phyloP scores from a whole-genome alignment of 805 yeast genomes.

The Starmerella lactis-condensi region DNA sequence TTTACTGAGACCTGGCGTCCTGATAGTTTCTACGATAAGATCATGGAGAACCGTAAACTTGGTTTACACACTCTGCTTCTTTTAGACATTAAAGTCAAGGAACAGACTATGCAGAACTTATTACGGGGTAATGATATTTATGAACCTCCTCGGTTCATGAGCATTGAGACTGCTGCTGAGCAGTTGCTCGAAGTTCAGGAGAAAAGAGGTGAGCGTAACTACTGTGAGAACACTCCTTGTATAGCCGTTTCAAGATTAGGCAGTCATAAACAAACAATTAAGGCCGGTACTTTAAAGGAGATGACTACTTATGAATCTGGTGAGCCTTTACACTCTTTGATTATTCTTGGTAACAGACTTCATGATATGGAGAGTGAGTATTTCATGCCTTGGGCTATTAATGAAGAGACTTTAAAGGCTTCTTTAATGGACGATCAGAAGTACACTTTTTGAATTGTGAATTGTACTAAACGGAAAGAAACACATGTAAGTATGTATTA shows the following conservation, averaged over 20 bases:
- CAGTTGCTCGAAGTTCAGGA: constrained; percentile 83
- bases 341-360: constrained; percentile 76
- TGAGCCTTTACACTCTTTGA: constrained; percentile 80
- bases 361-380: constrained; percentile 86
- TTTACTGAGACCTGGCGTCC: constrained; percentile 95
- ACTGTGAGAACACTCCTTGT: constrained; percentile 76
- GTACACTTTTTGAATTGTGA: constrained; percentile 2
- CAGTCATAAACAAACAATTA: constrained; percentile 61
- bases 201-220: constrained; percentile 52
- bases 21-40: constrained; percentile 78
- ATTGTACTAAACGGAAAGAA: neutral
- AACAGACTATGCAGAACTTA: constrained; percentile 84
- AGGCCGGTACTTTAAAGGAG: constrained; percentile 67
- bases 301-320: constrained; percentile 75
- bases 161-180: constrained; percentile 69
- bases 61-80: constrained; percentile 82
- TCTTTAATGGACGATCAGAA: constrained; percentile 28
- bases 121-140: constrained; percentile 80
- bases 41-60: constrained; percentile 71
- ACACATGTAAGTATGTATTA: neutral
- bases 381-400: constrained; percentile 54
- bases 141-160: constrained; percentile 96
- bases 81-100: constrained; percentile 88
- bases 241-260: constrained; percentile 87
- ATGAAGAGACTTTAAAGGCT: constrained; percentile 32